Conservation (phyloP, 2,329 filamentous ascomycete species). For the Fusarium duplospermum region DNA sequence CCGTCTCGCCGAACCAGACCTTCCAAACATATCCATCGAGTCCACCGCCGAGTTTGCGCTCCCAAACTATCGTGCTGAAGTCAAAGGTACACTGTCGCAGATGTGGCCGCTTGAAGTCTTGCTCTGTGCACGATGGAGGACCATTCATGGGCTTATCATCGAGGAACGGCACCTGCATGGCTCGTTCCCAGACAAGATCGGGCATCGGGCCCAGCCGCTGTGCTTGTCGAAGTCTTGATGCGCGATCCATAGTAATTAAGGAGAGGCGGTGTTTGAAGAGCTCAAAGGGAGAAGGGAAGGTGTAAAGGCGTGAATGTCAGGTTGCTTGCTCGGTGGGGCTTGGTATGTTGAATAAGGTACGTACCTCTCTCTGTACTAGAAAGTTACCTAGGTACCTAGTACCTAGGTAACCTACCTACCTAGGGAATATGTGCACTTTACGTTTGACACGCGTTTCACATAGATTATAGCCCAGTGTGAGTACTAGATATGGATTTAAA, state of each 20-base stretch:
- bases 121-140: neutral
- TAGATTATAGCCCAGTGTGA: no score
- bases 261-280: neutral
- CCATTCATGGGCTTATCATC: neutral
- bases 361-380: no score
- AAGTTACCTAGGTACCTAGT: no score
- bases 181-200: neutral
- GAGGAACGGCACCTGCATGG: conserved; percentile 1
- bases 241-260: neutral
- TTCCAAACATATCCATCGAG: conserved; percentile 1
- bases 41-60: neutral
- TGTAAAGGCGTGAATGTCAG: neutral
- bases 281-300: neutral
- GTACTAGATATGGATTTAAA: no score
- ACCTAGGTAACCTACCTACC: no score
- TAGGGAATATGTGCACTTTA: no score
- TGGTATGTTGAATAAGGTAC: no score
- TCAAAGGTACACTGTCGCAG: neutral
- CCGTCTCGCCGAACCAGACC: neutral
- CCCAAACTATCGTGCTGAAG: neutral
- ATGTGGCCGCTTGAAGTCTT: neutral
- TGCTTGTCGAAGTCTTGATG: neutral
- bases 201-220: neutral
- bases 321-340: no score
- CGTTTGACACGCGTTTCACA: no score